Percentiles rank a stretch among this genome's conserved stretches.
Evolutionary conservation across 257 asterid genomes (phyloP).

Genomic region (Solanum chiquidenum): DNA sequence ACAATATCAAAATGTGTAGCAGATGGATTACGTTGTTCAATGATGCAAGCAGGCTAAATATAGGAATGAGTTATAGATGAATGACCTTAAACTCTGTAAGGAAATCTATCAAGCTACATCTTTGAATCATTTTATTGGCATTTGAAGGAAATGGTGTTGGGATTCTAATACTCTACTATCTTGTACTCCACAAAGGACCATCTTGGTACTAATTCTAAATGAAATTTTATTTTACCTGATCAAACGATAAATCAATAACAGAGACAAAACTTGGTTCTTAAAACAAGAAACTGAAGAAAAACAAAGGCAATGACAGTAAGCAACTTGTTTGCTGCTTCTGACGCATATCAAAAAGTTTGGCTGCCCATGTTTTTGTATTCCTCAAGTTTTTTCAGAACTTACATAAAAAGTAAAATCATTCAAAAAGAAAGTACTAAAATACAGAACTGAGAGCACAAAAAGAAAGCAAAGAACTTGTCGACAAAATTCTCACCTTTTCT

Average conservation of each 20-base stretch:
- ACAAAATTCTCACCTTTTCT: conserved; percentile 37
- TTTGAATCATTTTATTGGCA: not conserved
- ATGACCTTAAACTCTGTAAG: not conserved
- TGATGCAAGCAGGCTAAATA: not conserved
- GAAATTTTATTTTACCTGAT: not conserved
- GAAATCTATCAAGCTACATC: not conserved
- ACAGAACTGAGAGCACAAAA: not conserved
- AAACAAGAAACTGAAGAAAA: too few relatives aligned
- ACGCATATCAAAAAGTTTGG: not conserved
- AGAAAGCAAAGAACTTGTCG: not conserved
- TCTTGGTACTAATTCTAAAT: not conserved
- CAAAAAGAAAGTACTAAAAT: not conserved
- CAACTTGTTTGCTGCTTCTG: not conserved
- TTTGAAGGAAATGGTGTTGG: not conserved
- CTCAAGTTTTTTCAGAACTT: not conserved
- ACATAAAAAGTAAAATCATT: not conserved
- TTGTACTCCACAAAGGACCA: not conserved
- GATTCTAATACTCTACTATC: not conserved
- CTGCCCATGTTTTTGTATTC: not conserved
- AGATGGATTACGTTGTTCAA: not conserved
- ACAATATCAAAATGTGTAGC: not conserved
- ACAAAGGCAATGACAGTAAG: not conserved
- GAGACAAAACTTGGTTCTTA: not conserved
- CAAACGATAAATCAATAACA: not conserved
- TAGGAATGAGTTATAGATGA: not conserved